These are phyloP conservation scores for Polyporus arcularius DNA, from an alignment of 768 basidiomycete species.

Conservation along the genomic window DNA sequence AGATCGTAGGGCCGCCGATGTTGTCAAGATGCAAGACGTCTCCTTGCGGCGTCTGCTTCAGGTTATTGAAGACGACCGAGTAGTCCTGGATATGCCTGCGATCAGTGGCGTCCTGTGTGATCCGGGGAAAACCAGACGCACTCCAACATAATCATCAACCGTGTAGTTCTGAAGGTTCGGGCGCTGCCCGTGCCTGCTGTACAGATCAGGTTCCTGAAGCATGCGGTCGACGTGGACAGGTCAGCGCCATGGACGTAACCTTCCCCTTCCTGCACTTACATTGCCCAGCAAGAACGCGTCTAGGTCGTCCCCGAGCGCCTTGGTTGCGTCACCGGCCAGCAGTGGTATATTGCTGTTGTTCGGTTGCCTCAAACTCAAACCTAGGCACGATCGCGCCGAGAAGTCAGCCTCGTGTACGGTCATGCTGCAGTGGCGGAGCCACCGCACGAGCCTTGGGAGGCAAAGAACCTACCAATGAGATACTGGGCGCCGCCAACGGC, in stretches of 20 bases:
- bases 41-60: conserved; percentile 40
- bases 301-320: conserved; percentile 39
- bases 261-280: conserved; percentile 30
- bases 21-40: conserved; percentile 40
- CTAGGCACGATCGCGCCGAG: conserved; percentile 25
- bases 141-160: conserved; percentile 45
- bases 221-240: not conserved
- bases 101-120: not conserved
- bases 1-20: conserved; percentile 52
- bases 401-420: conserved; percentile 11
- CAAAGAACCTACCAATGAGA: conserved; percentile 32
- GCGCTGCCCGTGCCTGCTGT: conserved; percentile 43
- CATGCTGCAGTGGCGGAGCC: not conserved
- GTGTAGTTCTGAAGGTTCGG: conserved; percentile 49
- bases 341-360: conserved; percentile 36
- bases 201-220: conserved; percentile 61
- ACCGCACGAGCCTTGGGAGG: not conserved
- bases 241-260: not conserved
- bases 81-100: conserved; percentile 39
- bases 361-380: conserved; percentile 43
- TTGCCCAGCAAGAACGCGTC: conserved; percentile 54
- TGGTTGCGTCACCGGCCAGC: conserved; percentile 36
- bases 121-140: conserved; percentile 23
- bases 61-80: conserved; percentile 34
- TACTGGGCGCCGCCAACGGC: conserved; percentile 31